Base-by-base conservation (phyloP, 1,284 basidiomycete species). In the Ustilago cynodontis region DNA sequence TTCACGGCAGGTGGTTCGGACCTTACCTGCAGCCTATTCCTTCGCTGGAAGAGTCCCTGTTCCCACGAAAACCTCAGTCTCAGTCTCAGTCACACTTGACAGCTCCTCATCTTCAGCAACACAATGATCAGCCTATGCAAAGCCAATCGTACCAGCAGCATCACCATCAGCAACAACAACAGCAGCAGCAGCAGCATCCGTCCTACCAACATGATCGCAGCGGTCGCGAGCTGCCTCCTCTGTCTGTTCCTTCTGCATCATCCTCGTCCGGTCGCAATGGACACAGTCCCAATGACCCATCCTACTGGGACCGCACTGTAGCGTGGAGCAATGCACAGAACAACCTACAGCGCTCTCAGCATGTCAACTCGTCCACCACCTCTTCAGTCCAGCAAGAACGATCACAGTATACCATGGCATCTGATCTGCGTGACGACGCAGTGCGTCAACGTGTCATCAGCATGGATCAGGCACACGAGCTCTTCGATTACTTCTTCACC, bases 1-100 rank as follows among this genome's bases (percentile, higher is more conserved):
- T 71, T 3, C 67, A 71, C n/a, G 73, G 67, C 52, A 53, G 73
- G 50, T 76, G 73, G 73, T 68, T 71, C n/a, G 73, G 73, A 1
- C 73, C 73, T 8, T 76, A 76, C 35, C 45, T 76, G 14, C 73
- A 76, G 49, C 65, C 67, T 1, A 67, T 76, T 11, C 64, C 67
- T 33, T 55, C 64, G 18, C 59, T 73, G 24, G 65, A 73, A 28
- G 65, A 68, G 16, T 68, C 70, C 1, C 28, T 72, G 20, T 72
- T 72, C 29, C 47, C 70, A 4, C 56, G 60, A 9, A 72, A 72
- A 43, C 53, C 56, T 9, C 45, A 41, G n/a, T 58, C 56, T 9
- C 45, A 41, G n/a, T 58, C 59, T 5, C 45, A 49, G 14, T 58
- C 59, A 51, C 69, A 59, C 20, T 29, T 55, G 13, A 9, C 24